Conservation (phyloP, 1,284 basidiomycete species). For the Tremellales sp. region DNA sequence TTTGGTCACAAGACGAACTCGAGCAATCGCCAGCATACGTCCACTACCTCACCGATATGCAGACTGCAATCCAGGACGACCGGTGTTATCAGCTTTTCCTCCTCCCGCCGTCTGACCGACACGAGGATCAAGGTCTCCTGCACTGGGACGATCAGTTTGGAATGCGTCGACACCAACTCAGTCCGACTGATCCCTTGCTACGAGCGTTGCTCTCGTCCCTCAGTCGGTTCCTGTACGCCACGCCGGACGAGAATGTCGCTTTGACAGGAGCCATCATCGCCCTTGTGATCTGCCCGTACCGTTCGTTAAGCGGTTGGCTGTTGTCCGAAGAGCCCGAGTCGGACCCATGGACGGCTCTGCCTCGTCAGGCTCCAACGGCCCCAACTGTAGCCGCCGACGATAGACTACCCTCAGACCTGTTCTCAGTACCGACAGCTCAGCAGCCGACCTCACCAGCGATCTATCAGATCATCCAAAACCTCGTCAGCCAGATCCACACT, state of each 20-base stretch:
- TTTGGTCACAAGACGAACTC: slow-evolving; percentile 57
- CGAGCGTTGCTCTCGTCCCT: slow-evolving; percentile 66
- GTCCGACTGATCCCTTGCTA: slow-evolving; percentile 71
- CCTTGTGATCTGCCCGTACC: slow-evolving; percentile 74
- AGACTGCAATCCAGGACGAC: slow-evolving; percentile 25
- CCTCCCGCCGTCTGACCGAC: background rate
- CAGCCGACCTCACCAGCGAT: slow-evolving; percentile 59
- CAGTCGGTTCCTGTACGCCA: slow-evolving; percentile 74
- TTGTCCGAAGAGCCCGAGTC: too few relatives aligned
- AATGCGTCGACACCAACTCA: slow-evolving; percentile 63
- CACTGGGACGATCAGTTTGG: too few relatives aligned
- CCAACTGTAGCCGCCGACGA: background rate
- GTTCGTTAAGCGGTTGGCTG: slow-evolving; percentile 84
- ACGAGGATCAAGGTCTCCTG: too few relatives aligned
- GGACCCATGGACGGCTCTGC: too few relatives aligned
- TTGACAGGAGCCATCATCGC: slow-evolving; percentile 76
- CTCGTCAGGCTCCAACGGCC: slow-evolving; percentile 44
- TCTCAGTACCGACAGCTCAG: too few relatives aligned
- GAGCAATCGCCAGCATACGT: slow-evolving; percentile 84
- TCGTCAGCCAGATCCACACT: slow-evolving; percentile 56
- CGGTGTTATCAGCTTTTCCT: slow-evolving; percentile 22
- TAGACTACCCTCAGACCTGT: too few relatives aligned
- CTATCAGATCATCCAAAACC: slow-evolving; percentile 69
- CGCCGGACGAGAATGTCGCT: slow-evolving; percentile 81
- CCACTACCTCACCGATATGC: slow-evolving; percentile 36